A percentile compares a stretch with the other conserved stretches of the same genome.
These are phyloP conservation scores for Saccharum spontaneum DNA, from an alignment of 176 grass and related monocot genomes.

Conservation along the genomic window DNA sequence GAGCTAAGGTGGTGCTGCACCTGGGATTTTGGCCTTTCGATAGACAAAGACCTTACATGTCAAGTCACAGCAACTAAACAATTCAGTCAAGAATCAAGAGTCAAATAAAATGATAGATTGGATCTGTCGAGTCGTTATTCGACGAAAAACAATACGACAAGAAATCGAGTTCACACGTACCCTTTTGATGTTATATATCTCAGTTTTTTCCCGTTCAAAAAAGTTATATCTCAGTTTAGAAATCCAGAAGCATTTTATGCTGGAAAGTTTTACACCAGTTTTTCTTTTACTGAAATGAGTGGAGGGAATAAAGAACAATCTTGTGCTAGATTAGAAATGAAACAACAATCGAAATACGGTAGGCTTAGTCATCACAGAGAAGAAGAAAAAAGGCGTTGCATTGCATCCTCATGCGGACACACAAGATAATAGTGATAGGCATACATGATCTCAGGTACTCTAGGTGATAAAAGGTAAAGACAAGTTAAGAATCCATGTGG, in stretches of 20 bases:
- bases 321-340: no score
- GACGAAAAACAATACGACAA: slow-evolving; percentile 13
- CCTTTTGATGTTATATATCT: neutral
- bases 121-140: slow-evolving; percentile 18
- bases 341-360: no score
- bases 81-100: slow-evolving; percentile 29
- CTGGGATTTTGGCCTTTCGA: slow-evolving; percentile 29
- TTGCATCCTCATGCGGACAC: no score
- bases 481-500: no score
- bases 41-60: slow-evolving; percentile 37
- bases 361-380: no score
- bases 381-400: no score
- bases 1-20: neutral
- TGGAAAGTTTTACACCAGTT: neutral
- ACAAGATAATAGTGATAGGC: no score
- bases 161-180: slow-evolving; percentile 11
- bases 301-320: no score
- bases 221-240: neutral
- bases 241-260: neutral
- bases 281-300: neutral
- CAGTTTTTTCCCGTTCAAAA: neutral
- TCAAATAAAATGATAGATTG: slow-evolving; percentile 5
- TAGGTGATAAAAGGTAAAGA: no score
- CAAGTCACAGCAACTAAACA: slow-evolving; percentile 4
- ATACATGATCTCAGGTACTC: no score